These are phyloP conservation scores for Capronia americana DNA, from an alignment of 2,329 filamentous ascomycete species.

Conservation along the genomic window DNA sequence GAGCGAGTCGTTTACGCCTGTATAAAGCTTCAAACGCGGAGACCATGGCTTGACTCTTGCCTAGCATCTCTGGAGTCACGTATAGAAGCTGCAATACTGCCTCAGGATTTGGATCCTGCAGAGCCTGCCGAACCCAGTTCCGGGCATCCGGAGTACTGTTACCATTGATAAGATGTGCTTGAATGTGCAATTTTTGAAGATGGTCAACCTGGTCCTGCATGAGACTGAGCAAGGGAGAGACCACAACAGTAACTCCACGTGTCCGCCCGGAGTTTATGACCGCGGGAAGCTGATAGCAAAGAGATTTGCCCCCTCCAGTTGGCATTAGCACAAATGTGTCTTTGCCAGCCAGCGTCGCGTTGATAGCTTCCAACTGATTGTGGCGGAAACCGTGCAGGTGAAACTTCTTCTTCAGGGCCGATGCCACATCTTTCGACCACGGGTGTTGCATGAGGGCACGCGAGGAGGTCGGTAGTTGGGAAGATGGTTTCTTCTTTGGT, in stretches of 20 bases:
- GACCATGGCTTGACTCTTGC: conserved; percentile 74
- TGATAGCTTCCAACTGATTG: conserved; percentile 95
- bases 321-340: conserved; percentile 98
- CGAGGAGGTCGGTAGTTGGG: conserved; percentile 34
- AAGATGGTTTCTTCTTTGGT: conserved; percentile 17
- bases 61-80: conserved; percentile 96
- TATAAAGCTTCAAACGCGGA: conserved; percentile 72
- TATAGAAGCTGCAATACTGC: conserved; percentile 85
- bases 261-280: conserved; percentile 82
- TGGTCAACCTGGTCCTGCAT: conserved; percentile 98
- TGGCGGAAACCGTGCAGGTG: conserved; percentile 83
- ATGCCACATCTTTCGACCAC: conserved; percentile 87
- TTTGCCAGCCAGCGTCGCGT: conserved; percentile 83
- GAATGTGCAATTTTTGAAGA: conserved; percentile 74
- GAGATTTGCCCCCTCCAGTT: conserved; percentile 92
- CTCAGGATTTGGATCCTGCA: conserved; percentile 71
- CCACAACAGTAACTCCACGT: conserved; percentile 84
- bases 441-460: conserved; percentile 64
- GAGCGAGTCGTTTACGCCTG: conserved; percentile 73
- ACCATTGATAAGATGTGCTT: conserved; percentile 81
- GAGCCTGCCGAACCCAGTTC: conserved; percentile 67
- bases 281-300: conserved; percentile 95
- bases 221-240: conserved; percentile 91
- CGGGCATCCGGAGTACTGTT: conserved; percentile 71
- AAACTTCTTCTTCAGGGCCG: conserved; percentile 81